A percentile compares a stretch with the other conserved stretches of the same genome.
phyloP scores from a whole-genome alignment of 371 early-diverging fungal species.

The Syncephalis fuscata region DNA sequence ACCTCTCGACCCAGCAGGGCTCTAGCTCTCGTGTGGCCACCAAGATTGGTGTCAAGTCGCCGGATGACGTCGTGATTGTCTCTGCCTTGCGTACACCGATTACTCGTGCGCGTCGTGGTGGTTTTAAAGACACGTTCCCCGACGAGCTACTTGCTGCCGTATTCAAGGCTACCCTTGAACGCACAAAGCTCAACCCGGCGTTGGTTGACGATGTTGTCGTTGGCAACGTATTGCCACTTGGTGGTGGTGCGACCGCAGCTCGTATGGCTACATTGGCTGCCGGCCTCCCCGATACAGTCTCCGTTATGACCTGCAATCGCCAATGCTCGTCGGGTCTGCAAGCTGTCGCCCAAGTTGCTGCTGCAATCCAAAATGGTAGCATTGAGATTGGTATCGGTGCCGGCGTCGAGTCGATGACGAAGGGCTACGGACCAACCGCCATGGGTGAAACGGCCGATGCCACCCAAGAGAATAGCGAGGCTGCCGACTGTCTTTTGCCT shows the following conservation, averaged over 20 bases:
- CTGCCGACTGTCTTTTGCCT: slow-evolving; percentile 71
- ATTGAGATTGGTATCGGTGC: slow-evolving; percentile 94
- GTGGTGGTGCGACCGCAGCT: slow-evolving; percentile 86
- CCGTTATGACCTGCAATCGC: slow-evolving; percentile 84
- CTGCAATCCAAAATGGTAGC: slow-evolving; percentile 78
- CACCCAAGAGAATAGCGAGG: slow-evolving; percentile 43
- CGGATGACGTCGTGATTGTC: slow-evolving; percentile 77
- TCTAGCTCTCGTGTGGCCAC: slow-evolving; percentile 11
- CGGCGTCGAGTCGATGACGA: slow-evolving; percentile 97
- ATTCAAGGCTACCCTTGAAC: slow-evolving; percentile 62
- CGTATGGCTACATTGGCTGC: slow-evolving; percentile 93
- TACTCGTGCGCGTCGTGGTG: slow-evolving; percentile 84
- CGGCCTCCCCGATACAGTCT: slow-evolving; percentile 75
- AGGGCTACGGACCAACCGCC: slow-evolving; percentile 68
- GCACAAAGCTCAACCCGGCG: slow-evolving; percentile 72
- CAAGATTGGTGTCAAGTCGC: slow-evolving; percentile 61
- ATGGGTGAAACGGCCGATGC: slow-evolving; percentile 55
- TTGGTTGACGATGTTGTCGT: slow-evolving; percentile 89
- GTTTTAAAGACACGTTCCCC: slow-evolving; percentile 83
- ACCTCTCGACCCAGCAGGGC: neutral
- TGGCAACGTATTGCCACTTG: slow-evolving; percentile 85
- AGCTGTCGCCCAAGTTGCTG: slow-evolving; percentile 79
- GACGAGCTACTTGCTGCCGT: slow-evolving; percentile 78
- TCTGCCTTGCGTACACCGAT: slow-evolving; percentile 82
- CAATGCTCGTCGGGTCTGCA: slow-evolving; percentile 96